phyloP scores from a whole-genome alignment of 2,329 filamentous ascomycete genomes.

The Colletotrichum noveboracense region DNA sequence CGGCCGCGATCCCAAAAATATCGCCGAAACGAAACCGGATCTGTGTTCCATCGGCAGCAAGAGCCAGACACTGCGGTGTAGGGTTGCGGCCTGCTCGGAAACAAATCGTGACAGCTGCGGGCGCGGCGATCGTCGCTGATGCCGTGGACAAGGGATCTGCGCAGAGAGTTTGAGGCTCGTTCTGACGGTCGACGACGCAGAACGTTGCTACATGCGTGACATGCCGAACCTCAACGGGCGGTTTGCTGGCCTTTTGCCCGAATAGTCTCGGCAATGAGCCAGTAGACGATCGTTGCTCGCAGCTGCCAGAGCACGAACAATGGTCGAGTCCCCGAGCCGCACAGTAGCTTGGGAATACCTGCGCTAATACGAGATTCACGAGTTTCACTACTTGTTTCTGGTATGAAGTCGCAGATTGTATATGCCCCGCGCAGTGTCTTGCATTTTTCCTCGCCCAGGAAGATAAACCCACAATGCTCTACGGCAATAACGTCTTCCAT shows the following conservation, averaged over 20 bases:
- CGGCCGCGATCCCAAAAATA: background rate
- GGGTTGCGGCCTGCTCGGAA: background rate
- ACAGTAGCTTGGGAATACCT: background rate
- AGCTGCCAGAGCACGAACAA: accelerated
- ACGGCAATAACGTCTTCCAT: accelerated
- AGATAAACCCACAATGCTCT: background rate
- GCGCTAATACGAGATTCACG: background rate
- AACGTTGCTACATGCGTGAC: background rate
- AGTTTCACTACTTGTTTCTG: background rate
- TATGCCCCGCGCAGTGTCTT: background rate
- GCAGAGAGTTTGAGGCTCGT: background rate
- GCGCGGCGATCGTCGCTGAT: background rate
- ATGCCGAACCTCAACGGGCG: background rate
- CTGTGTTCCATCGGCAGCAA: background rate
- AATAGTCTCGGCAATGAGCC: background rate
- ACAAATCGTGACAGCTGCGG: background rate
- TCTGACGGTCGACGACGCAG: background rate
- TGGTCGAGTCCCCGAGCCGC: background rate
- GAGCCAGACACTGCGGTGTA: background rate
- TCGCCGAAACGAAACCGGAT: background rate
- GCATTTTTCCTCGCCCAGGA: accelerated
- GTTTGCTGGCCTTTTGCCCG: background rate
- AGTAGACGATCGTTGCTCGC: background rate
- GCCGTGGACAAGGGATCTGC: background rate
- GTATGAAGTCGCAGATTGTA: background rate